Evolutionary conservation across 768 basidiomycete genomes (phyloP).

Genomic region (Chlorophyllum brunneum): DNA sequence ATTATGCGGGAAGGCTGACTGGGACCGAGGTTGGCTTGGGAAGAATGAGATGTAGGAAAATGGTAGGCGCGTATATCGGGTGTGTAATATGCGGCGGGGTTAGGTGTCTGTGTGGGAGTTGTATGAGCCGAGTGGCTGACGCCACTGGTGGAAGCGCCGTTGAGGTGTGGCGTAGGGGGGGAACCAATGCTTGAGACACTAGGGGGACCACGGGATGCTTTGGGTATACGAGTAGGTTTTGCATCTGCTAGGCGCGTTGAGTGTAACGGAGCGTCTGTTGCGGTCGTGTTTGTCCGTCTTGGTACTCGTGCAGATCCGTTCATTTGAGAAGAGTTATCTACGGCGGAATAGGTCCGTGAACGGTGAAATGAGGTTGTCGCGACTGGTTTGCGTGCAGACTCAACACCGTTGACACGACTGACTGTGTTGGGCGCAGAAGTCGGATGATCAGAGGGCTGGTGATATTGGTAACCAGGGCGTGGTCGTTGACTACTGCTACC

Average conservation of each 20-base stretch:
- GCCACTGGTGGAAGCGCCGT: slow-evolving; percentile 12
- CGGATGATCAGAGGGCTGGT: slow-evolving; percentile 15
- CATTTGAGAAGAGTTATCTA: slow-evolving; percentile 32
- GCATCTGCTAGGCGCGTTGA: slow-evolving; percentile 42
- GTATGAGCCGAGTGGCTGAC: slow-evolving; percentile 19
- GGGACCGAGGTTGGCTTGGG: slow-evolving; percentile 26
- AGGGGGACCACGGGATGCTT: slow-evolving; percentile 27
- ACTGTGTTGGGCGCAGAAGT: slow-evolving; percentile 17
- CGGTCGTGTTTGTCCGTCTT: slow-evolving; percentile 4
- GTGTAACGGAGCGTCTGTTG: slow-evolving; percentile 22
- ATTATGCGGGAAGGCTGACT: slow-evolving; percentile 42
- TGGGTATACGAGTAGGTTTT: slow-evolving; percentile 51
- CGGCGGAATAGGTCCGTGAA: slow-evolving; percentile 63
- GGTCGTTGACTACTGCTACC: slow-evolving; percentile 9
- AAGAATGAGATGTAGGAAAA: slow-evolving; percentile 23
- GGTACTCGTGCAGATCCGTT: slow-evolving; percentile 27
- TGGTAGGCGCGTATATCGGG: background rate
- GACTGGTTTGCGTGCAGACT: slow-evolving; percentile 26
- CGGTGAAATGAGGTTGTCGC: slow-evolving; percentile 38
- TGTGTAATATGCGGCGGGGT: slow-evolving; percentile 15
- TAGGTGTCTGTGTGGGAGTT: slow-evolving; percentile 18
- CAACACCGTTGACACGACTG: slow-evolving; percentile 27
- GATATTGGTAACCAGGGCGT: slow-evolving; percentile 16
- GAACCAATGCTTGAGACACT: background rate
- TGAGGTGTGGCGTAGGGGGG: background rate